phyloP scores from a whole-genome alignment of 345 rosid species.

The Rhodomyrtus tomentosa region DNA sequence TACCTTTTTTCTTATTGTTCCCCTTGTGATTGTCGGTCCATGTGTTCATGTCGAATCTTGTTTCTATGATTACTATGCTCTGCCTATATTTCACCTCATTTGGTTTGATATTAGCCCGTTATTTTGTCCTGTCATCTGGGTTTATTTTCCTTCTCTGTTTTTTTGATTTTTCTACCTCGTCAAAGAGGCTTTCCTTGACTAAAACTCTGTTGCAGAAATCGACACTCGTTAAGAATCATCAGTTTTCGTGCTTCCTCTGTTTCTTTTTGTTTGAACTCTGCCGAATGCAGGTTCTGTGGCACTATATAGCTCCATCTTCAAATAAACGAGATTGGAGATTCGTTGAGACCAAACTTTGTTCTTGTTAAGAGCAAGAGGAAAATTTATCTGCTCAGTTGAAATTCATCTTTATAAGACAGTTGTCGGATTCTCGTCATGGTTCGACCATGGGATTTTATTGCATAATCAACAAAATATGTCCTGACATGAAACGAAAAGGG shows the following conservation, averaged over 20 bases:
- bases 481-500: background rate
- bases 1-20: background rate
- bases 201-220: background rate
- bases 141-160: background rate
- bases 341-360: background rate
- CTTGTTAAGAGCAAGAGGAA: background rate
- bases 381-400: background rate
- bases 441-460: background rate
- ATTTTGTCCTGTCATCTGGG: background rate
- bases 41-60: background rate
- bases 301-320: background rate
- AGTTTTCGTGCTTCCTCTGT: background rate
- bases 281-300: background rate
- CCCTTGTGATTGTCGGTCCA: background rate
- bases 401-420: background rate
- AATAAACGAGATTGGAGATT: background rate
- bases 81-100: background rate
- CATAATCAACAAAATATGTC: background rate
- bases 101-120: background rate
- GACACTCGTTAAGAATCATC: background rate
- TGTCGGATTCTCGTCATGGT: background rate
- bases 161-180: background rate
- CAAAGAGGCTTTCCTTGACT: background rate
- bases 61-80: background rate
- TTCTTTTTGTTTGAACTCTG: background rate